A percentile compares a stretch with the other conserved stretches of the same genome.
Conservation (phyloP, 345 rosid species). For the Iberis pinnata region DNA sequence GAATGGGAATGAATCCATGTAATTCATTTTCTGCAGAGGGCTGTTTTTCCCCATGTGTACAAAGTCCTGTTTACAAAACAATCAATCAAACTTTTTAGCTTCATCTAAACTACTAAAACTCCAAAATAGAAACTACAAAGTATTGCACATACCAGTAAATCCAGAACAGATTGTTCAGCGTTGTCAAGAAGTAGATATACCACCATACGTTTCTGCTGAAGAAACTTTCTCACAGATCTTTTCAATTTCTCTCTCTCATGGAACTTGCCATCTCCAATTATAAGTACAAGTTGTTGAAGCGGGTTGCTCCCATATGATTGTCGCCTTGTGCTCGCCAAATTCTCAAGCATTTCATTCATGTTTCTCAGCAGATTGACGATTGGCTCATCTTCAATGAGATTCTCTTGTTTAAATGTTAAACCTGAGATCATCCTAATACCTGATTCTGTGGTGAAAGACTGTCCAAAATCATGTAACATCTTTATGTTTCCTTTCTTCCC, state of each 20-base stretch:
- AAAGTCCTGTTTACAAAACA: constrained; percentile 41
- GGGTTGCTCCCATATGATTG: constrained; percentile 94
- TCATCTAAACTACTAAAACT: not conserved
- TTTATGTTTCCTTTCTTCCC: constrained; percentile 76
- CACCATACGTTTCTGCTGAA: constrained; percentile 77
- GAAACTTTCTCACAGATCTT: constrained; percentile 63
- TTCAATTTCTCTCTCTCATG: constrained; percentile 75
- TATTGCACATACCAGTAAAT: constrained; percentile 57
- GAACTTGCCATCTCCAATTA: constrained; percentile 85
- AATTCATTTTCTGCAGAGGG: constrained; percentile 37
- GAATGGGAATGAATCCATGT: constrained; percentile 89
- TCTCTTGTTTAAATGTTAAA: constrained; percentile 84
- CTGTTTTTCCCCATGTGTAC: constrained; percentile 33
- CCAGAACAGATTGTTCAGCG: constrained; percentile 57
- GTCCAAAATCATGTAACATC: constrained; percentile 83
- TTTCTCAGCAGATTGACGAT: constrained; percentile 65
- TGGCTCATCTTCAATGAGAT: constrained; percentile 69
- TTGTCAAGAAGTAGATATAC: constrained; percentile 81
- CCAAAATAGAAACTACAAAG: no score
- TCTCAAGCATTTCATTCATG: constrained; percentile 63
- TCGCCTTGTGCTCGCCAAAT: constrained; percentile 54
- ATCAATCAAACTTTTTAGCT: not conserved
- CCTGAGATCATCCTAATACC: constrained; percentile 84
- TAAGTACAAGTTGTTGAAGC: constrained; percentile 85
- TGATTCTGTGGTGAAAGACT: constrained; percentile 70